phyloP scores from a whole-genome alignment of 768 basidiomycete species.

The Pleurotus tuoliensis region DNA sequence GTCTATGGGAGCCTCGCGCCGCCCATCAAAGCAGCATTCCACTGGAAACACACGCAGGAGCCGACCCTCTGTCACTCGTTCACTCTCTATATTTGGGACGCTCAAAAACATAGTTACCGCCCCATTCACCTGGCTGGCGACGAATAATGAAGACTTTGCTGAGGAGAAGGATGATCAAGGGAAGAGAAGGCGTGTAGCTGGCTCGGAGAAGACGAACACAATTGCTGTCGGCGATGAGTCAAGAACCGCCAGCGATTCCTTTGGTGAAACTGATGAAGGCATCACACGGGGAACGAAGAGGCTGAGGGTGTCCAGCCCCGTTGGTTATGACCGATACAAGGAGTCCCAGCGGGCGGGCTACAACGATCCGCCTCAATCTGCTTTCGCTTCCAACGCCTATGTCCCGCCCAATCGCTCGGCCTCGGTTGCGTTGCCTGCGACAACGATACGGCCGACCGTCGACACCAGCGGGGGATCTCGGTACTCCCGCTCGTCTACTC shows the following conservation, averaged over 20 bases:
- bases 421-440: slow-evolving; percentile 19
- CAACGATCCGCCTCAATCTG: slow-evolving; percentile 52
- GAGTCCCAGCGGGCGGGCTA: slow-evolving; percentile 27
- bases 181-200: slow-evolving; percentile 49
- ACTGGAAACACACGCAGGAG: neutral
- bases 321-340: slow-evolving; percentile 25
- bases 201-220: slow-evolving; percentile 23
- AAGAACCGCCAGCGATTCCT: slow-evolving; percentile 21
- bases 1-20: slow-evolving; percentile 2
- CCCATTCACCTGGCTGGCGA: slow-evolving; percentile 54
- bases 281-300: slow-evolving; percentile 40
- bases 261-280: slow-evolving; percentile 24
- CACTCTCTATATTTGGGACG: slow-evolving; percentile 55
- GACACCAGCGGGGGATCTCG: slow-evolving; percentile 26
- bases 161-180: slow-evolving; percentile 45
- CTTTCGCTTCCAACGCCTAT: slow-evolving; percentile 29
- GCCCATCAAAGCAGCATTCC: neutral
- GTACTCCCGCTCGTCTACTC: slow-evolving; percentile 42
- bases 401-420: slow-evolving; percentile 21
- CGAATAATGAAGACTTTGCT: slow-evolving; percentile 42
- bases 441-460: slow-evolving; percentile 24
- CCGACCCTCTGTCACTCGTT: slow-evolving; percentile 33
- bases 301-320: slow-evolving; percentile 50
- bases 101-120: slow-evolving; percentile 67
- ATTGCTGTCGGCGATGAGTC: slow-evolving; percentile 11